Evolutionary conservation across 495 filamentous ascomycete species (phyloP).

Genomic region (Penicillium coffeae): DNA sequence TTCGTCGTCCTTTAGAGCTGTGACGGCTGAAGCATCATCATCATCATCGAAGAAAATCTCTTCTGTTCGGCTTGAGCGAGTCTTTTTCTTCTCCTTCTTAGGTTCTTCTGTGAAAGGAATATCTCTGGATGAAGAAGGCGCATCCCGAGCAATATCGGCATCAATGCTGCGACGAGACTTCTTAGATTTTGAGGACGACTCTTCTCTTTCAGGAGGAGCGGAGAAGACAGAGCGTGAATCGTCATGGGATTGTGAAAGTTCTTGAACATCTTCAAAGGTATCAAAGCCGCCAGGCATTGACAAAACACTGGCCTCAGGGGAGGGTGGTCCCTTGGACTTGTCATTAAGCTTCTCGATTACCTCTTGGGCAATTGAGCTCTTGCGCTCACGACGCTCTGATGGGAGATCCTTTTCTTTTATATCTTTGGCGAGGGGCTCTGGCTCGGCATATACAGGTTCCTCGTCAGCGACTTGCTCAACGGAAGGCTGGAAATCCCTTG

Average conservation of each 20-base stretch:
- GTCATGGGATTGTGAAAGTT: slow-evolving; percentile 6
- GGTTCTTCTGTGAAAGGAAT: slow-evolving; percentile 6
- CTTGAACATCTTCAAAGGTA: slow-evolving; percentile 15
- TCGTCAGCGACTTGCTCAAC: slow-evolving; percentile 15
- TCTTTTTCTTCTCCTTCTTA: slow-evolving; percentile 17
- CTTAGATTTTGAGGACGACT: slow-evolving; percentile 18
- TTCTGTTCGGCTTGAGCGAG: slow-evolving; percentile 31
- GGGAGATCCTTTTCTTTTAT: slow-evolving; percentile 1
- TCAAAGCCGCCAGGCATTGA: slow-evolving; percentile 45
- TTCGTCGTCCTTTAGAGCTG: slow-evolving; percentile 13
- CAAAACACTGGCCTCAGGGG: slow-evolving; percentile 24
- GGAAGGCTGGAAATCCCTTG: slow-evolving; percentile 6
- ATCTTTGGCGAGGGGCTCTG: slow-evolving; percentile 12
- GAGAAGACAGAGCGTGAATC: slow-evolving; percentile 25
- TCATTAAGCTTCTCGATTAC: slow-evolving; percentile 27
- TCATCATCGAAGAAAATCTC: slow-evolving; percentile 16
- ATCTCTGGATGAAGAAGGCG: neutral
- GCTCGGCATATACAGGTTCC: slow-evolving; percentile 21
- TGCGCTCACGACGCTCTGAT: slow-evolving; percentile 3
- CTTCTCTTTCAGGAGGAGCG: slow-evolving; percentile 15
- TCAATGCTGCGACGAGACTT: slow-evolving; percentile 20
- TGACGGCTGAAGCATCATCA: slow-evolving; percentile 17
- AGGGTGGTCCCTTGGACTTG: slow-evolving; percentile 10
- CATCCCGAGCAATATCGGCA: slow-evolving; percentile 2
- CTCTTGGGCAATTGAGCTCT: slow-evolving; percentile 29